Percentiles rank a stretch among this genome's conserved stretches.
These are phyloP conservation scores for Tylopilus felleus DNA, from an alignment of 768 basidiomycete genomes.

Conservation along the genomic window DNA sequence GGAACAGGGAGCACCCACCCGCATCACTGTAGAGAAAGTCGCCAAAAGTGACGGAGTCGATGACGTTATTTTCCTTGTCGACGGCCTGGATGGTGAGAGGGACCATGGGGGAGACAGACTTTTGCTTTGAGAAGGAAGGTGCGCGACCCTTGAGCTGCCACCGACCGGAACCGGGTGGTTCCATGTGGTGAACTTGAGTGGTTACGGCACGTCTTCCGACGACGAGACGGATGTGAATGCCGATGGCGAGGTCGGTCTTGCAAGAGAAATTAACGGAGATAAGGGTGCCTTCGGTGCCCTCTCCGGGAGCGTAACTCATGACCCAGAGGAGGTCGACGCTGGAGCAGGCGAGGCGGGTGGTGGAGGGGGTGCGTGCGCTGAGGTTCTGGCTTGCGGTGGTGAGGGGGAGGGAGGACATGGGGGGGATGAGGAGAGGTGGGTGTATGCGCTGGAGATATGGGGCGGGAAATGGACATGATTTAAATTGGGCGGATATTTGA, in stretches of 20 bases:
- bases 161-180: conserved; percentile 43
- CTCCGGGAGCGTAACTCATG: conserved; percentile 58
- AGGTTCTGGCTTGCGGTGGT: conserved; percentile 14
- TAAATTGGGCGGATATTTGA: conserved; percentile 17
- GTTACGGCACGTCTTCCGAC: conserved; percentile 65
- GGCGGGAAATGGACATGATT: conserved; percentile 14
- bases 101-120: conserved; percentile 39
- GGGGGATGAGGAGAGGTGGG: no score
- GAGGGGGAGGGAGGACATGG: not conserved
- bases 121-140: conserved; percentile 48
- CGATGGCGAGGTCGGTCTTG: conserved; percentile 19
- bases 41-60: conserved; percentile 70
- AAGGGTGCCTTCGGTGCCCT: conserved; percentile 60
- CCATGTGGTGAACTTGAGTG: conserved; percentile 60
- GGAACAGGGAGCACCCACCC: conserved; percentile 29
- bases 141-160: conserved; percentile 67
- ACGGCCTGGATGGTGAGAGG: conserved; percentile 63
- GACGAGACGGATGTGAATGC: conserved; percentile 67
- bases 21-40: conserved; percentile 62
- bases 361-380: conserved; percentile 1
- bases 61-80: conserved; percentile 45
- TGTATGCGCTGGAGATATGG: no score
- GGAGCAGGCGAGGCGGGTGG: conserved; percentile 41
- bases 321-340: conserved; percentile 57
- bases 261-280: conserved; percentile 56